Evolutionary conservation across 768 basidiomycete species (phyloP).

Genomic region (Ramaria sp.): DNA sequence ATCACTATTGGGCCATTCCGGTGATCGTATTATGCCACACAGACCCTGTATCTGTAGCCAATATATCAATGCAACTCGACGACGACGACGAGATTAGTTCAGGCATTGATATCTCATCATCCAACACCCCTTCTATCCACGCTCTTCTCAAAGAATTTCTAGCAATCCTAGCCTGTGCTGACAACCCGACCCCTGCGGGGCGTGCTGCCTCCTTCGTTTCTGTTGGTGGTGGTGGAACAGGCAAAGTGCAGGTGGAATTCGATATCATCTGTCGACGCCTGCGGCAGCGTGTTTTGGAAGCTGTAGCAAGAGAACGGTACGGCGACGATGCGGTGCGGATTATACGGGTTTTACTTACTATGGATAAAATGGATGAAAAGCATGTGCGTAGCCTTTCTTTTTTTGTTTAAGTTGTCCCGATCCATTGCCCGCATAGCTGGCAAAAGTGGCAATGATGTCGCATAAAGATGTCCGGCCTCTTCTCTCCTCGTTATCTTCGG

Average conservation of each 20-base stretch:
- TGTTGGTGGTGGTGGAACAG: slow-evolving; percentile 38
- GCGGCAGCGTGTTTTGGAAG: slow-evolving; percentile 61
- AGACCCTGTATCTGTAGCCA: slow-evolving; percentile 62
- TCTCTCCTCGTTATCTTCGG: slow-evolving; percentile 66
- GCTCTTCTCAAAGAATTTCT: slow-evolving; percentile 69
- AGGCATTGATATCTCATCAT: slow-evolving; percentile 45
- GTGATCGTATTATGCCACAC: background rate
- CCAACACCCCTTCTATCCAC: slow-evolving; percentile 39
- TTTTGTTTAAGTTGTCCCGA: background rate
- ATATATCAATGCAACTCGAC: slow-evolving; percentile 50
- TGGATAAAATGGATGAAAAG: slow-evolving; percentile 91
- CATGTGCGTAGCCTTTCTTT: slow-evolving; percentile 41
- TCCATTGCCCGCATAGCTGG: slow-evolving; percentile 46
- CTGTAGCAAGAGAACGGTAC: slow-evolving; percentile 71
- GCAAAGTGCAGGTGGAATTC: slow-evolving; percentile 72
- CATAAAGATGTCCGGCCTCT: slow-evolving; percentile 77
- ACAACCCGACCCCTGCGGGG: slow-evolving; percentile 71
- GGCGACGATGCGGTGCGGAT: slow-evolving; percentile 79
- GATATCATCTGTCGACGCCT: slow-evolving; percentile 58
- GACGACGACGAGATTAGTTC: slow-evolving; percentile 52
- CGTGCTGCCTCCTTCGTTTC: slow-evolving; percentile 64
- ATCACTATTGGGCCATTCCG: background rate
- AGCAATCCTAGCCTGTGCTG: slow-evolving; percentile 68
- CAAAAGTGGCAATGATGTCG: slow-evolving; percentile 88
- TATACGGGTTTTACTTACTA: slow-evolving; percentile 63